These are phyloP conservation scores for Cladosporium oxysporum DNA, from an alignment of 2,329 filamentous ascomycete genomes.

Conservation along the genomic window DNA sequence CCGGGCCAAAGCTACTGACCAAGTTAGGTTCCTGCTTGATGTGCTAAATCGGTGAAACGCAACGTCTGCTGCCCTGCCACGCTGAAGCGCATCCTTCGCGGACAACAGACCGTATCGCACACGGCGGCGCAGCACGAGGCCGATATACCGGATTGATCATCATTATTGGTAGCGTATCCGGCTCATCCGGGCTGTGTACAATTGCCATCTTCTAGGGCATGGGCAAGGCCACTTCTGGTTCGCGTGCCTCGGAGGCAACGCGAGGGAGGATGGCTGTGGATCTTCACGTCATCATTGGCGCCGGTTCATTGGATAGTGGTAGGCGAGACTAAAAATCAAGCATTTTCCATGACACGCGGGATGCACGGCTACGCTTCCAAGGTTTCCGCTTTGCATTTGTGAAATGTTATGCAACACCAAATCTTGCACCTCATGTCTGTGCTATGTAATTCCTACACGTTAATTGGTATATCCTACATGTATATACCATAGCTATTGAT, in stretches of 20 bases:
- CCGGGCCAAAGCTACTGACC: slow-evolving; percentile 8
- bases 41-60: slow-evolving; percentile 15
- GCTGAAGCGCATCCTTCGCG: slow-evolving; percentile 10
- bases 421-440: neutral
- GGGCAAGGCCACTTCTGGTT: neutral
- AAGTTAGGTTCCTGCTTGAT: neutral
- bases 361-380: neutral
- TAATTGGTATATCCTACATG: neutral
- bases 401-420: slow-evolving; percentile 2
- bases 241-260: slow-evolving; percentile 1
- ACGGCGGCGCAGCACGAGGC: neutral
- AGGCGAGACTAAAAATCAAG: slow-evolving; percentile 8
- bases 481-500: neutral
- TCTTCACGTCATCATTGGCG: slow-evolving; percentile 18
- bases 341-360: slow-evolving; percentile 9
- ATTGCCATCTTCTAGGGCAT: neutral
- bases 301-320: neutral
- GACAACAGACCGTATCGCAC: neutral
- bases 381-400: slow-evolving; percentile 3
- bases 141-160: slow-evolving; percentile 3
- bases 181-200: slow-evolving; percentile 8
- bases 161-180: slow-evolving; percentile 1
- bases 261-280: slow-evolving; percentile 11
- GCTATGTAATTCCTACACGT: neutral
- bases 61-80: slow-evolving; percentile 12